Evolutionary conservation across 2,329 filamentous ascomycete species (phyloP), one percentile per base, ranked within the genome.

Genomic region (Thyridium curvatum): DNA sequence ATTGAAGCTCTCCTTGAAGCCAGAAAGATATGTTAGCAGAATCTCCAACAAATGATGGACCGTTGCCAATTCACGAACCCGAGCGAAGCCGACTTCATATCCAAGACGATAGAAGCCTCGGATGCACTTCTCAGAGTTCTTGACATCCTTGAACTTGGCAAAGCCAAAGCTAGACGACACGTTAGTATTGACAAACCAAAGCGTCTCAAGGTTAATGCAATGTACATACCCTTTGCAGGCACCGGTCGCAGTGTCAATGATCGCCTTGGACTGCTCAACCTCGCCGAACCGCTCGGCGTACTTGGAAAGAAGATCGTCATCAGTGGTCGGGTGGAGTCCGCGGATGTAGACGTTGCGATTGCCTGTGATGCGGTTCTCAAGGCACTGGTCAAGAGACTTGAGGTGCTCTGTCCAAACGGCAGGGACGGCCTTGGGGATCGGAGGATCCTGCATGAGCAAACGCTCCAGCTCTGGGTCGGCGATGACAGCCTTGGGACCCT

Each of bases 291-390:
- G 86, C 50, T 79, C 73, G 32, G 91, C 84, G 65, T 93, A 97
- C 32, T 74, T 72, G 52, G 85, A 77, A 14, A 98, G 71, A 57
- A 94, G 83, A 36, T 94, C 86, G 54, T 98, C 93, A 35, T 94
- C 93, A 1, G 91, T 98, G 52, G 94, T 91, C 0, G 93, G 91
- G 47, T 94, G 86, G 46, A 98, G 82, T 14, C 94, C 94, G 44
- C 93, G 87, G 47, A 98, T 96, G 69, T 98, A 98, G 48, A 98
- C 91, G 55, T 98, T 98, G 46, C 89, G 93, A 57, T 97, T 95
- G 33, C 90, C 90, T 35, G 86, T 69, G 41, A 82, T 93, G 42
- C 89, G 85, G 55, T 97, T 97, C 65, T 95, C 87, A 35, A 98
- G 72, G 56, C 90, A 94, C 62, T 95, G 90, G 47, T 95, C 91